Evolutionary conservation across 352 stramenopile species (phyloP).

Genomic region (Phytophthora nicotianae): DNA sequence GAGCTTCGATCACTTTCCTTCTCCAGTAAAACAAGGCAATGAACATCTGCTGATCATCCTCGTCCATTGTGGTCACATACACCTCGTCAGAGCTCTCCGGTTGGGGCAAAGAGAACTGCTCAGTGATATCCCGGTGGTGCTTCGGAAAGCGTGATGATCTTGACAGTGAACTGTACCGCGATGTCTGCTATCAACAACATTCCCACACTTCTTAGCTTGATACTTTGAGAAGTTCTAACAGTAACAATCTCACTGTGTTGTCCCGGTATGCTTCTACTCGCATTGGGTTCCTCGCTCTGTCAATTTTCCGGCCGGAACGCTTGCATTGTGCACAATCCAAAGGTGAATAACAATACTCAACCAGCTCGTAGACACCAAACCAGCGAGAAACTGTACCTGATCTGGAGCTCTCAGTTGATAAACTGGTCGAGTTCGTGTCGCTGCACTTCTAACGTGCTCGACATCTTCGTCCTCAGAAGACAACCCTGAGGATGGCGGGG

Average conservation of each 20-base stretch:
- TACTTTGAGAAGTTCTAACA: background rate
- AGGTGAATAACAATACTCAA: background rate
- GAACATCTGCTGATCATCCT: constrained; percentile 48
- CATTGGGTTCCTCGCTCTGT: constrained; percentile 3
- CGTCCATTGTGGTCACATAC: constrained; percentile 38
- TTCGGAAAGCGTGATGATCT: background rate
- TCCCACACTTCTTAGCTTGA: constrained; percentile 4
- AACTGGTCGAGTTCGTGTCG: background rate
- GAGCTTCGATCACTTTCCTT: constrained; percentile 38
- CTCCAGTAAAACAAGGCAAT: constrained; percentile 55
- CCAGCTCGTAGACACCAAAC: background rate
- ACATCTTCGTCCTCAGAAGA: constrained; percentile 18
- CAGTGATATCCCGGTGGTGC: background rate
- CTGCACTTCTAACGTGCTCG: constrained; percentile 1
- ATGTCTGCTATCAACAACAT: constrained; percentile 3
- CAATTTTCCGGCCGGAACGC: constrained; percentile 1
- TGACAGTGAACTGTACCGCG: background rate
- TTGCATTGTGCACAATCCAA: constrained; percentile 1
- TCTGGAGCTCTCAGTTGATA: background rate
- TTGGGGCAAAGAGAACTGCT: background rate
- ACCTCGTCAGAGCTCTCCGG: constrained; percentile 12
- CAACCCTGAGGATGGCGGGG: constrained; percentile 8
- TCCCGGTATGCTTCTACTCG: background rate
- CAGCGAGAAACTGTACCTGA: constrained; percentile 4
- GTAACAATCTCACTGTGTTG: constrained; percentile 11